Conservation (phyloP, 2,329 filamentous ascomycete species). For the Magnaporthiopsis rhizophila region DNA sequence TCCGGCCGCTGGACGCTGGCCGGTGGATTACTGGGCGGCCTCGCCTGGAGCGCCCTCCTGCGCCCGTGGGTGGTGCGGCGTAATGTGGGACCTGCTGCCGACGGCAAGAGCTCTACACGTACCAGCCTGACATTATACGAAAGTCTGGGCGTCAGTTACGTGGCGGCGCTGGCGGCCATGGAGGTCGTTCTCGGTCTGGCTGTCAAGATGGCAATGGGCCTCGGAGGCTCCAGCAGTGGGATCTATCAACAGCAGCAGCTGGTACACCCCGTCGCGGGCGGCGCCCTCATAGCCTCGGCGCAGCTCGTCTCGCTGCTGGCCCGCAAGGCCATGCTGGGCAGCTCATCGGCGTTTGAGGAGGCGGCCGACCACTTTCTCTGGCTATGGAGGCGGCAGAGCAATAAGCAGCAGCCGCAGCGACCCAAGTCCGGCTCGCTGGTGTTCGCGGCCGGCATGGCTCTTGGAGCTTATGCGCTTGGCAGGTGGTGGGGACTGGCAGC, state of each 20-base stretch:
- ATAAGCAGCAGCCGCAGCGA: conserved; percentile 4
- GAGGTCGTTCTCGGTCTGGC: conserved; percentile 32
- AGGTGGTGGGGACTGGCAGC: conserved; percentile 12
- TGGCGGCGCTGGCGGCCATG: conserved; percentile 30
- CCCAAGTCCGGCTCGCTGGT: conserved; percentile 4
- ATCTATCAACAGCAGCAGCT: conserved; percentile 13
- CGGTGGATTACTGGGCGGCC: conserved; percentile 48
- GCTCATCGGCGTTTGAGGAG: conserved; percentile 55
- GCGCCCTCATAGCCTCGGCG: conserved; percentile 48
- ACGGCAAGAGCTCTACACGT: neutral
- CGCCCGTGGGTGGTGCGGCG: conserved; percentile 18
- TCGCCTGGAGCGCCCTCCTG: conserved; percentile 40
- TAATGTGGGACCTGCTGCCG: conserved; percentile 13
- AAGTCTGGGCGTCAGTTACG: conserved; percentile 30
- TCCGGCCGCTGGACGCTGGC: conserved; percentile 44
- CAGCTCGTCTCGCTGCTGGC: conserved; percentile 49
- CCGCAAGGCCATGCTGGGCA: conserved; percentile 48
- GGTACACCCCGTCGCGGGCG: conserved; percentile 43
- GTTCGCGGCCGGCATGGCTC: conserved; percentile 7
- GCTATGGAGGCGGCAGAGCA: neutral
- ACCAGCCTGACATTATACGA: conserved; percentile 27
- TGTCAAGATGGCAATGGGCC: conserved; percentile 22
- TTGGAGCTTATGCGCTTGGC: conserved; percentile 17
- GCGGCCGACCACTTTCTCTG: conserved; percentile 43
- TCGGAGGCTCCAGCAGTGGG: neutral